Percentiles rank a stretch among this genome's conserved stretches.
These are phyloP conservation scores for Candida broadrunensis DNA, from an alignment of 805 yeast genomes.

Conservation along the genomic window DNA sequence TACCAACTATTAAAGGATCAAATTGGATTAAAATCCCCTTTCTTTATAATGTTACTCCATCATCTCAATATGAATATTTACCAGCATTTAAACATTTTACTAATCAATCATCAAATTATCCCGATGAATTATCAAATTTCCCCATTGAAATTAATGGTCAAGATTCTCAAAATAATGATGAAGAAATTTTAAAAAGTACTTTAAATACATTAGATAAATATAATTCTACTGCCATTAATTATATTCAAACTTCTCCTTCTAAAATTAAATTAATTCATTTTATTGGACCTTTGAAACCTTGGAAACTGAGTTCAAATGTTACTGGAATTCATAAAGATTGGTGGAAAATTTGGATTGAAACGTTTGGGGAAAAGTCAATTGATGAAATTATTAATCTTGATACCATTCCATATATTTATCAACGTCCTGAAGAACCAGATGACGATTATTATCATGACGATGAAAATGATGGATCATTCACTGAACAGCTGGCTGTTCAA, in stretches of 20 bases:
- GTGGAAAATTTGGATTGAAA: constrained; percentile 39
- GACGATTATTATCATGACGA: constrained; percentile 2
- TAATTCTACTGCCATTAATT: constrained; percentile 16
- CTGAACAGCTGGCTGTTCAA: background rate
- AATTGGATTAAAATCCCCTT: constrained; percentile 78
- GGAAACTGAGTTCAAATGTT: constrained; percentile 30
- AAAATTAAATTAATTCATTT: constrained; percentile 58
- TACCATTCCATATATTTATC: background rate
- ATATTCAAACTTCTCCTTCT: constrained; percentile 12
- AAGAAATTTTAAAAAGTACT: constrained; percentile 3
- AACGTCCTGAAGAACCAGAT: constrained; percentile 6
- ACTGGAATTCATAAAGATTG: constrained; percentile 24
- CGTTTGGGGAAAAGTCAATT: constrained; percentile 23
- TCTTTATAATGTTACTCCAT: constrained; percentile 75
- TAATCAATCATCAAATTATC: constrained; percentile 4
- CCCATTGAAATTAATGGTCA: background rate
- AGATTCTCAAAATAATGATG: constrained; percentile 2
- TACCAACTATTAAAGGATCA: background rate
- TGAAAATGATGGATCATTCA: too few species aligned
- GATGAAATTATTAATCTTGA: constrained; percentile 13
- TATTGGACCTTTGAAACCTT: constrained; percentile 63
- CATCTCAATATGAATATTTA: constrained; percentile 60
- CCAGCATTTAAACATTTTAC: constrained; percentile 64
- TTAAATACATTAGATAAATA: constrained; percentile 12
- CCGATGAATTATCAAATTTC: background rate